These are phyloP conservation scores for Pseudogymnoascus sp. DNA, from an alignment of 2,329 filamentous ascomycete species.

Conservation along the genomic window DNA sequence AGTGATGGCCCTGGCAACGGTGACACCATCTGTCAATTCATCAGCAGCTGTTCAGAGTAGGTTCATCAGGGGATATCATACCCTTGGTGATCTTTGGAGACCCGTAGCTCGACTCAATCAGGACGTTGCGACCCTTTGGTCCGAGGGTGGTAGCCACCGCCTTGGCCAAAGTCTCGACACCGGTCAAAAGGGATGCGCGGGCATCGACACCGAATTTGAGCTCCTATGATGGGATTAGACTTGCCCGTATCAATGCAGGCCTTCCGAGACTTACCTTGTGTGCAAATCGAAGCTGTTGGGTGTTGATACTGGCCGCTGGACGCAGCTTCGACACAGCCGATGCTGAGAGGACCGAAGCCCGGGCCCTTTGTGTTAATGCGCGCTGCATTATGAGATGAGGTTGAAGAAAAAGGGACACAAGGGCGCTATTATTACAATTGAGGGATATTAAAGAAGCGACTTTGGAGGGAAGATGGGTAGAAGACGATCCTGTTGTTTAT, in stretches of 20 bases:
- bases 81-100: conserved; percentile 99
- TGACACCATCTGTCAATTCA: conserved; percentile 62
- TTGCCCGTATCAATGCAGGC: background rate
- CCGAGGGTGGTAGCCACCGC: conserved; percentile 93
- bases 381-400: conserved; percentile 71
- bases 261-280: conserved; percentile 68
- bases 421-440: conserved; percentile 11
- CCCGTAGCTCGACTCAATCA: conserved; percentile 97
- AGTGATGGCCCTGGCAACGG: conserved; percentile 78
- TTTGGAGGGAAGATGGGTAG: conserved; percentile 10
- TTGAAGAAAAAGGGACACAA: conserved; percentile 6
- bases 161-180: conserved; percentile 94
- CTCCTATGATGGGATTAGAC: conserved; percentile 49
- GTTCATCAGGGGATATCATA: conserved; percentile 35
- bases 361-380: conserved; percentile 71
- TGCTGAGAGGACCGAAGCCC: conserved; percentile 69
- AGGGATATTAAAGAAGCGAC: conserved; percentile 9
- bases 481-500: conserved; percentile 4
- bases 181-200: conserved; percentile 77
- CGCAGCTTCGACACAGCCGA: conserved; percentile 57
- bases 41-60: conserved; percentile 13
- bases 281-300: conserved; percentile 89
- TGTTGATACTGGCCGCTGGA: conserved; percentile 52
- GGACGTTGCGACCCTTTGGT: conserved; percentile 94
- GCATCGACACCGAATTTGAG: conserved; percentile 97